Evolutionary conservation across 2,329 filamentous ascomycete genomes (phyloP), one percentile per base, ranked within the genome.

Genomic region (Penicillium hordei): DNA sequence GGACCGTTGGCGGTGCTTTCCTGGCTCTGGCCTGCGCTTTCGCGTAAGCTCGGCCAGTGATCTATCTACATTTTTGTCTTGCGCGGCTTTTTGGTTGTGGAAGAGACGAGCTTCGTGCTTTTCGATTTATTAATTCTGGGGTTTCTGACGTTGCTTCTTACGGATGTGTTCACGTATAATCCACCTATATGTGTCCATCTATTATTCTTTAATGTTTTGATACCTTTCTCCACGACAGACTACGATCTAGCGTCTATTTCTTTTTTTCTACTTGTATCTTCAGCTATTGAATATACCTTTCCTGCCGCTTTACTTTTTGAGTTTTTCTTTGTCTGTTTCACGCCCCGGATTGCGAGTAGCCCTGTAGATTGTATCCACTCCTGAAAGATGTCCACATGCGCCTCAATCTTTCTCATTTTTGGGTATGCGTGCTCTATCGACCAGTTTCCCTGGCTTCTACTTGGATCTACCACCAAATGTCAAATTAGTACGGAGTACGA

Each of bases 1-100:
- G 67, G 70, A 57, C 68, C 27, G 59, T 67, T 8, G 64, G 65
- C 27, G 70, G 68, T 46, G 69, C 68, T 17, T 67, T 60, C 17
- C 44, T 69, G 61, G 67, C 64, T 12, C 29, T 72, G 39, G 63
- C 61, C 42, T 57, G 67, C 55, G 70, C 65, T 54, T 63, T 72
- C 49, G 66, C 56, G 27, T 72, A 68, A 64, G 34, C 17, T 21
- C 15, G n/a, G 29, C 5, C 25, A 38, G 31, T n/a, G 34, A 21
- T 40, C 15, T 9, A 12, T 45, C 25, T 38, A 8, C n/a, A 5
- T 25, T 34, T 33, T 43, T 39, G n/a, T 45, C 23, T 19, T 56
- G 12, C 4, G n/a, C 25, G 23, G 27, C 40, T n/a, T 48, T 39
- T 21, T 31, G 15, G 13, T 33, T n/a, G 21, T 49, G 17, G 17